phyloP scores from a whole-genome alignment of 2,329 filamentous ascomycete species.

The Ceratocystiopsis minuta region DNA sequence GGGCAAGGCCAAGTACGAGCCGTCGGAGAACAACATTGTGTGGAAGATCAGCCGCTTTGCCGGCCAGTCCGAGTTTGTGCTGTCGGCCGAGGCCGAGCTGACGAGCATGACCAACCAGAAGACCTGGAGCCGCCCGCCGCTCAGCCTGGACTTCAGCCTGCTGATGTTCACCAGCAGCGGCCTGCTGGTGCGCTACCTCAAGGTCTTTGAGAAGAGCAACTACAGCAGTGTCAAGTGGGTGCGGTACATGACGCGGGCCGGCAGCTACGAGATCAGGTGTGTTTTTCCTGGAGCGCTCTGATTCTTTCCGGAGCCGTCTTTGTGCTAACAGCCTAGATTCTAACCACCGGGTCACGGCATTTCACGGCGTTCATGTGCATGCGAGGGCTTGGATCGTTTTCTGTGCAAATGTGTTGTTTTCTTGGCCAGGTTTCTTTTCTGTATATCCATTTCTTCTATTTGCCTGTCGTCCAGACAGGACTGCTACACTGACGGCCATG shows the following conservation, averaged over 20 bases:
- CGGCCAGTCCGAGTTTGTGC: slow-evolving; percentile 88
- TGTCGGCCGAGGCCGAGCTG: slow-evolving; percentile 82
- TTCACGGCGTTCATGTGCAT: slow-evolving; percentile 1
- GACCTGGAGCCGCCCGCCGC: slow-evolving; percentile 82
- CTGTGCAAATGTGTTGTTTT: not conserved
- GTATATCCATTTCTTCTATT: not conserved
- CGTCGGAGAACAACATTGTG: slow-evolving; percentile 91
- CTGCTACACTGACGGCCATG: too few species aligned
- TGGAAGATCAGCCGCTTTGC: slow-evolving; percentile 99
- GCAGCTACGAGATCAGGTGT: slow-evolving; percentile 93
- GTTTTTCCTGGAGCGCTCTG: too few species aligned
- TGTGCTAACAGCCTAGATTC: not conserved
- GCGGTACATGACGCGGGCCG: slow-evolving; percentile 93
- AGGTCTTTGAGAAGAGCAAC: slow-evolving; percentile 98
- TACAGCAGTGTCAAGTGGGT: slow-evolving; percentile 99
- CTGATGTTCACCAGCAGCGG: slow-evolving; percentile 98
- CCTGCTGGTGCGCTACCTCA: slow-evolving; percentile 79
- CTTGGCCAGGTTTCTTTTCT: not conserved
- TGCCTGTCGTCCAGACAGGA: too few species aligned
- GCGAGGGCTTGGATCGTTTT: not conserved
- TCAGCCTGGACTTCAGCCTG: slow-evolving; percentile 81
- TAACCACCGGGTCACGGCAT: not conserved
- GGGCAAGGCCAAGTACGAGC: slow-evolving; percentile 96
- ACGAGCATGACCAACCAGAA: slow-evolving; percentile 98
- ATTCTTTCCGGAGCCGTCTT: not conserved